Conservation (phyloP, 179 eudicot species). For the Nepenthes alata region DNA sequence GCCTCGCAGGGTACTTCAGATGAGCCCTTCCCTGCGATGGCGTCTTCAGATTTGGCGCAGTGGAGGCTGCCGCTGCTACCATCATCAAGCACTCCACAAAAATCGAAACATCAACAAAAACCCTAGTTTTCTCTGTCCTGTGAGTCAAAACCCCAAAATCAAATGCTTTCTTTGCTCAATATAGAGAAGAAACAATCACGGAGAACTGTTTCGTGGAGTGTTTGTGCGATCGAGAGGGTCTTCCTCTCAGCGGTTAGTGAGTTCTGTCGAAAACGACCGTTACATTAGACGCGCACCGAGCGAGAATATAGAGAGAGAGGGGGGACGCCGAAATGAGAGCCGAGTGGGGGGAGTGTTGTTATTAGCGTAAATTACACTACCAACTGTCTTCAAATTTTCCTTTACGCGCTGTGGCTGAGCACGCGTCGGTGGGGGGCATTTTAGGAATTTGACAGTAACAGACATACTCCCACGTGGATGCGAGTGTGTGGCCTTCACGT, state of each 20-base stretch:
- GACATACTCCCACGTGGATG: too few relatives aligned
- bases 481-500: too few relatives aligned
- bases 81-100: slow-evolving; percentile 2
- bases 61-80: slow-evolving; percentile 16
- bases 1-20: slow-evolving; percentile 14
- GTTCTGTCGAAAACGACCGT: slow-evolving; percentile 11
- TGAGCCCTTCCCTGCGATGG: slow-evolving; percentile 14
- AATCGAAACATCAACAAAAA: slow-evolving; percentile 11
- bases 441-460: too few relatives aligned
- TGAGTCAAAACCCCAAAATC: too few relatives aligned
- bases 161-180: too few relatives aligned
- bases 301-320: neutral
- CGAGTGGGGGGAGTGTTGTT: neutral
- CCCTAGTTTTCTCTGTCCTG: slow-evolving; percentile 1
- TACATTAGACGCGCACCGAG: slow-evolving; percentile 10
- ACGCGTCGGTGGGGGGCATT: too few relatives aligned
- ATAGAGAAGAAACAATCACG: neutral
- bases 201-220: too few relatives aligned
- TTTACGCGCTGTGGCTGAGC: too few relatives aligned
- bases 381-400: slow-evolving; percentile 4
- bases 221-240: too few relatives aligned
- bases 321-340: neutral
- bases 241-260: too few relatives aligned
- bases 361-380: slow-evolving; percentile 4
- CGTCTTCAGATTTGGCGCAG: slow-evolving; percentile 18